These are phyloP conservation scores for Colletotrichum viniferum DNA, from an alignment of 2,329 filamentous ascomycete genomes.

Conservation along the genomic window DNA sequence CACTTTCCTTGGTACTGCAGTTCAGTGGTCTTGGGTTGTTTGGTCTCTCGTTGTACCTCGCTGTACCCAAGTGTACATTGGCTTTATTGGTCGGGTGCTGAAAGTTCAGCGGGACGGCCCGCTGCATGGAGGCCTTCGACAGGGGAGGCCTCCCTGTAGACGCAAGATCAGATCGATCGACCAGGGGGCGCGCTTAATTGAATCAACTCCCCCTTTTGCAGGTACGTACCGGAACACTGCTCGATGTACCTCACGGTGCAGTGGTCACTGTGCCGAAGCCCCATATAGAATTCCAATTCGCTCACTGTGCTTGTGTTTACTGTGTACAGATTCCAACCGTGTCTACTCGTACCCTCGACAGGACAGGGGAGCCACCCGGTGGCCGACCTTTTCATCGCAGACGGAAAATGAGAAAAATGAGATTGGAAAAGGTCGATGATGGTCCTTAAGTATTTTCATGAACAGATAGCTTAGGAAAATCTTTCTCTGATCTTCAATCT, in stretches of 20 bases:
- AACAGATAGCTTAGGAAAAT: fast-evolving
- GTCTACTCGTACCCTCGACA: neutral
- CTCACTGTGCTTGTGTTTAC: neutral
- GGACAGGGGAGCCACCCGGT: neutral
- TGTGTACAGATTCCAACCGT: neutral
- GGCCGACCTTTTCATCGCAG: neutral
- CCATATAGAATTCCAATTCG: neutral
- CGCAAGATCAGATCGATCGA: neutral
- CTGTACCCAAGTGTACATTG: neutral
- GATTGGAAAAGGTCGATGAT: neutral
- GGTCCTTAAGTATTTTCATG: fast-evolving
- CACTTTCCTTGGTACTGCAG: neutral
- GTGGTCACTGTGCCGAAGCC: neutral
- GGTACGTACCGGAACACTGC: neutral
- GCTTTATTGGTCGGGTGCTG: neutral
- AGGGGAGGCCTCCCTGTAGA: neutral
- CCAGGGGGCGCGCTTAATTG: neutral
- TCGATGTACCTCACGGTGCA: neutral
- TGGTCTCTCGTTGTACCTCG: neutral
- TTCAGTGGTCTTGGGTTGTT: neutral
- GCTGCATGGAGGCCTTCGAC: neutral
- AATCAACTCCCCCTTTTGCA: neutral
- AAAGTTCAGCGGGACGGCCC: neutral
- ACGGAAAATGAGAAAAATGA: neutral
- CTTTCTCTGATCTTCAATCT: fast-evolving